phyloP scores from a whole-genome alignment of 805 yeast species.

The Suhomyces sp. region DNA sequence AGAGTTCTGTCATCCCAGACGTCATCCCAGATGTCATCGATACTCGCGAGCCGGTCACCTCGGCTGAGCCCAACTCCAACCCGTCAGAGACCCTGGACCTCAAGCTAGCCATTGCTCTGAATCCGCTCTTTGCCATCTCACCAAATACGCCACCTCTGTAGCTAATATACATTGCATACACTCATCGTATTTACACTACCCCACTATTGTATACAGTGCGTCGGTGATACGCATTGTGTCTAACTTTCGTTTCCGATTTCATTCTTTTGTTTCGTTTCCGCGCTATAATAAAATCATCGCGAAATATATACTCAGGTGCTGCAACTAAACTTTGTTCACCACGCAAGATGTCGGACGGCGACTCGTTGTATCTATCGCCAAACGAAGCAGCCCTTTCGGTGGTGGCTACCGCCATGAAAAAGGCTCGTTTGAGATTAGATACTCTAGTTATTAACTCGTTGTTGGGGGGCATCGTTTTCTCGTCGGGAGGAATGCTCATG shows the following conservation, averaged over 20 bases:
- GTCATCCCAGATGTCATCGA: not conserved
- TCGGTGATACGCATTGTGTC: not conserved
- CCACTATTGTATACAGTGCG: not conserved
- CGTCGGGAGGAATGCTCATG: constrained; percentile 71
- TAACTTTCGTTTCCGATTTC: not conserved
- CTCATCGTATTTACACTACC: too few species aligned
- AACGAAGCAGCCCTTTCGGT: constrained; percentile 82
- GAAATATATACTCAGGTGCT: not conserved
- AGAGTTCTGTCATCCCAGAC: constrained; percentile 4
- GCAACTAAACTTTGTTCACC: not conserved
- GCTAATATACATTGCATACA: not conserved
- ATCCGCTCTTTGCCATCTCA: constrained; percentile 4
- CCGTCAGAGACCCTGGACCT: not conserved
- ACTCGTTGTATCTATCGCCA: constrained; percentile 57
- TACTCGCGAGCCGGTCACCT: not conserved
- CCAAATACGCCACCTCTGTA: not conserved
- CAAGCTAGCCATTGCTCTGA: constrained; percentile 2
- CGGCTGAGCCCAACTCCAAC: not conserved
- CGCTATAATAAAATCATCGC: not conserved
- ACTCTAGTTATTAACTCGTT: constrained; percentile 61
- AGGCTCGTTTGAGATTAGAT: constrained; percentile 62
- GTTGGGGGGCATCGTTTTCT: constrained; percentile 66
- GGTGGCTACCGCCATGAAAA: constrained; percentile 83
- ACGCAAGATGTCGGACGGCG: constrained; percentile 17
- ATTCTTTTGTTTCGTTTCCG: not conserved